Evolutionary conservation across 805 yeast species (phyloP).

Genomic region (Wickerhamomyces sydowiorum): DNA sequence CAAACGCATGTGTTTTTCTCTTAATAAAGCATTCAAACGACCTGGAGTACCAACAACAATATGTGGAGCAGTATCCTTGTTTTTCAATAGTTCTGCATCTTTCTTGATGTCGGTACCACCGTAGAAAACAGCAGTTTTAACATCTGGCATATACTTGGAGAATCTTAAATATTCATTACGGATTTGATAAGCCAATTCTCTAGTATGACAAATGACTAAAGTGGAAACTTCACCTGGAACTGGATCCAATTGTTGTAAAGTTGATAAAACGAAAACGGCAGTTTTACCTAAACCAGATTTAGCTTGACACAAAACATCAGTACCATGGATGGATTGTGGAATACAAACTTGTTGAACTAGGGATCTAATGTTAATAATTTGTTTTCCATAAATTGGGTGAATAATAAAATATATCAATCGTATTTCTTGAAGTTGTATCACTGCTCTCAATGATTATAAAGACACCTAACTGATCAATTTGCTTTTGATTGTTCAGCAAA

Average conservation of each 20-base stretch:
- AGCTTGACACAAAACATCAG: conserved; percentile 98
- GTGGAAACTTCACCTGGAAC: conserved; percentile 95
- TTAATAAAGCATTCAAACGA: conserved; percentile 88
- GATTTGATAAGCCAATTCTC: conserved; percentile 98
- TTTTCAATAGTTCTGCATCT: conserved; percentile 83
- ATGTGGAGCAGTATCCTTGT: conserved; percentile 93
- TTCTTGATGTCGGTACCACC: conserved; percentile 88
- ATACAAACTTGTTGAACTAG: conserved; percentile 95
- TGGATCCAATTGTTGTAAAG: conserved; percentile 95
- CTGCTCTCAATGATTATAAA: too few species aligned
- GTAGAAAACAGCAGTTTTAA: conserved; percentile 91
- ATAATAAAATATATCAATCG: not conserved
- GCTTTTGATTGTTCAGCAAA: too few species aligned
- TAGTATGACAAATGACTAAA: conserved; percentile 93
- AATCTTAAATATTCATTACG: conserved; percentile 96
- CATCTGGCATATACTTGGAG: conserved; percentile 98
- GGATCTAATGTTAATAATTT: conserved; percentile 2
- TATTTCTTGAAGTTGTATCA: too few species aligned
- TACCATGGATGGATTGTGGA: conserved; percentile 96
- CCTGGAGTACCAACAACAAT: conserved; percentile 98
- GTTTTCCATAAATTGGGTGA: not conserved
- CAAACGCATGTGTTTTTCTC: conserved; percentile 84
- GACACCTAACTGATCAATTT: too few species aligned
- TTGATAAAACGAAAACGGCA: conserved; percentile 93
- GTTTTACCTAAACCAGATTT: conserved; percentile 99